Percentiles rank a stretch among this genome's conserved stretches.
Evolutionary conservation across 345 rosid species (phyloP).

Genomic region (Gossypium rotundifolium): DNA sequence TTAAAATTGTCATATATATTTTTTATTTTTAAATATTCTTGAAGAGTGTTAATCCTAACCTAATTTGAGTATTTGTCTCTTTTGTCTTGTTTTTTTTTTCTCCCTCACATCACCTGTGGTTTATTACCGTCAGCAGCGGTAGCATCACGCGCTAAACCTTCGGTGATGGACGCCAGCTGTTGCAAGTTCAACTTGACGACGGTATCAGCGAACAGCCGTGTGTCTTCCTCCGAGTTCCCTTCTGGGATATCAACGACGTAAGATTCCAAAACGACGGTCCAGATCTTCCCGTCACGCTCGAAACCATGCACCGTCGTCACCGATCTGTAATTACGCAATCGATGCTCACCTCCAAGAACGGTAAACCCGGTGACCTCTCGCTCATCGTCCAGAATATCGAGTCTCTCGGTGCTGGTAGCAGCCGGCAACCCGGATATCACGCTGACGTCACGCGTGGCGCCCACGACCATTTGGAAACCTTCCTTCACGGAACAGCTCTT

Average conservation of each 20-base stretch:
- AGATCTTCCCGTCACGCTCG: conserved; percentile 40
- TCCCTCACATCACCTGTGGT: conserved; percentile 25
- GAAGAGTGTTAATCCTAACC: not conserved
- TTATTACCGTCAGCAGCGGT: conserved; percentile 16
- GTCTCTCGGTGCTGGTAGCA: conserved; percentile 55
- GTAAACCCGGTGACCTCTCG: conserved; percentile 46
- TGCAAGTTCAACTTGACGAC: conserved; percentile 79
- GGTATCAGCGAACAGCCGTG: conserved; percentile 79
- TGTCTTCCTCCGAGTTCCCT: conserved; percentile 90
- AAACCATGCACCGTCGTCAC: conserved; percentile 67
- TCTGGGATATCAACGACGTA: conserved; percentile 87
- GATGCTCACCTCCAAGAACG: conserved; percentile 30
- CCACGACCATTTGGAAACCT: conserved; percentile 35
- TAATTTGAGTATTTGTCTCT: not conserved
- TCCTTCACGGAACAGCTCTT: conserved; percentile 41
- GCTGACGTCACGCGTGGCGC: conserved; percentile 51
- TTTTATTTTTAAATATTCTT: not conserved
- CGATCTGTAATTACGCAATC: conserved; percentile 74
- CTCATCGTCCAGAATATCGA: conserved; percentile 51
- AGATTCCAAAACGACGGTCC: conserved; percentile 74
- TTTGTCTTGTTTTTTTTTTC: not conserved
- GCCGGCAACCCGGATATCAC: conserved; percentile 68
- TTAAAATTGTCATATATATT: not conserved
- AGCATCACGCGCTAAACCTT: conserved; percentile 49
- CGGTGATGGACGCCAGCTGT: conserved; percentile 70